Conservation (phyloP, 2,329 filamentous ascomycete genomes). For the Sporothrix variecibatus region DNA sequence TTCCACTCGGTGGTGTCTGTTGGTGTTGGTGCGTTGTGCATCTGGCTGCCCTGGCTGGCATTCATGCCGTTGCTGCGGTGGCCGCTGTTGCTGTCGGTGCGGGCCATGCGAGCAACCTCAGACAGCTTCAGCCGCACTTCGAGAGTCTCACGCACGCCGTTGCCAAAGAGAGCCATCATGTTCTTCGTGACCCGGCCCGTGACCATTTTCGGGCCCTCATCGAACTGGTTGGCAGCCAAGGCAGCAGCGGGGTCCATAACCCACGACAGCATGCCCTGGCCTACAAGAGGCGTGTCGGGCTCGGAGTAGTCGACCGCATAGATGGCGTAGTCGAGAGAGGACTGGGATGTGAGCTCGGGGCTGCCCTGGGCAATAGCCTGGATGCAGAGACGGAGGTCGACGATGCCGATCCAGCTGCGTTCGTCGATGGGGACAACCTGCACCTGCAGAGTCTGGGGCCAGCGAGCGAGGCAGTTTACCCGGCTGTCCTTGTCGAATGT, state of each 20-base stretch:
- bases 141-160: slow-evolving; percentile 80
- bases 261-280: slow-evolving; percentile 92
- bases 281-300: slow-evolving; percentile 87
- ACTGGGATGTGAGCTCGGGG: slow-evolving; percentile 77
- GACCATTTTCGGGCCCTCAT: slow-evolving; percentile 62
- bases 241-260: slow-evolving; percentile 55
- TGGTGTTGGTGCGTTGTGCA: slow-evolving; percentile 46
- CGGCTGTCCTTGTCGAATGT: slow-evolving; percentile 90
- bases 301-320: slow-evolving; percentile 98
- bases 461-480: slow-evolving; percentile 84
- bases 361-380: slow-evolving; percentile 77
- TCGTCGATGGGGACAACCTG: slow-evolving; percentile 82
- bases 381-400: slow-evolving; percentile 84
- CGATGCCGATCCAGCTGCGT: slow-evolving; percentile 75
- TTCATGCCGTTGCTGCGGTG: slow-evolving; percentile 15
- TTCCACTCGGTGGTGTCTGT: slow-evolving; percentile 76
- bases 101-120: slow-evolving; percentile 64
- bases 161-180: slow-evolving; percentile 77
- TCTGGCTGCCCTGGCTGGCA: background rate
- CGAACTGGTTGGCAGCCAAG: slow-evolving; percentile 46
- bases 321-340: slow-evolving; percentile 83
- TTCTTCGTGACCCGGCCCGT: slow-evolving; percentile 91
- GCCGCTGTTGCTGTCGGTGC: slow-evolving; percentile 34
- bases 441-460: slow-evolving; percentile 76
- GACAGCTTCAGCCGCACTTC: slow-evolving; percentile 91